Evolutionary conservation across 352 stramenopile genomes (phyloP).

Genomic region (Phytophthora uliginosa): DNA sequence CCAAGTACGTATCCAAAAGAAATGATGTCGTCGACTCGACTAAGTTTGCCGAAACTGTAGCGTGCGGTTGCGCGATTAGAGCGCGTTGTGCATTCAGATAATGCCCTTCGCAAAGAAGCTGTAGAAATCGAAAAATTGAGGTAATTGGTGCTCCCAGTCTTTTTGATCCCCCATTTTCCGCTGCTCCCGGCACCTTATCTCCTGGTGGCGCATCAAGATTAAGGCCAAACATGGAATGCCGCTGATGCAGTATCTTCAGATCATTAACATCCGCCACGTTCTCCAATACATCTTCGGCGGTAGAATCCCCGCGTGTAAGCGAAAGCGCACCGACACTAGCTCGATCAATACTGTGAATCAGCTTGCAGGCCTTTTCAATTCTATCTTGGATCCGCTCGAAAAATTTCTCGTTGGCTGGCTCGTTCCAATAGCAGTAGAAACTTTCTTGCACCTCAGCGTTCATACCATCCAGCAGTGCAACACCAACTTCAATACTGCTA

Average conservation of each 20-base stretch:
- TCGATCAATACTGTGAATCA: constrained; percentile 50
- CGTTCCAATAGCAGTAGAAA: constrained; percentile 63
- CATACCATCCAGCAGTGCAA: constrained; percentile 79
- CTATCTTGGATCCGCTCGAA: constrained; percentile 57
- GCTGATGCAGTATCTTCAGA: constrained; percentile 17
- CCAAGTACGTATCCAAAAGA: constrained; percentile 69
- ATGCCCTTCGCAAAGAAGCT: constrained; percentile 79
- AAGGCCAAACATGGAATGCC: constrained; percentile 32
- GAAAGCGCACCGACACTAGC: constrained; percentile 16
- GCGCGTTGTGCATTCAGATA: constrained; percentile 72
- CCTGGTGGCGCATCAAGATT: constrained; percentile 10
- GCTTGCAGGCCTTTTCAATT: constrained; percentile 60
- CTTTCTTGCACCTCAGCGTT: constrained; percentile 82
- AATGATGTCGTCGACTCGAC: constrained; percentile 77
- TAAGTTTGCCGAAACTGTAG: constrained; percentile 51
- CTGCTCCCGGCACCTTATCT: constrained; percentile 1
- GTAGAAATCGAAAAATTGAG: constrained; percentile 76
- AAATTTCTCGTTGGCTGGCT: constrained; percentile 48
- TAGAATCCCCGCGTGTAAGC: not conserved
- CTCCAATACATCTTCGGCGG: constrained; percentile 10
- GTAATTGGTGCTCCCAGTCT: constrained; percentile 39
- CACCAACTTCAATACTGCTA: constrained; percentile 68
- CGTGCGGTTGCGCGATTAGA: constrained; percentile 55
- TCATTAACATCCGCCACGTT: constrained; percentile 7
- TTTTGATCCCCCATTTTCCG: constrained; percentile 27